Evolutionary conservation across 2,329 filamentous ascomycete species (phyloP).

Genomic region (Cladophialophora exuberans): DNA sequence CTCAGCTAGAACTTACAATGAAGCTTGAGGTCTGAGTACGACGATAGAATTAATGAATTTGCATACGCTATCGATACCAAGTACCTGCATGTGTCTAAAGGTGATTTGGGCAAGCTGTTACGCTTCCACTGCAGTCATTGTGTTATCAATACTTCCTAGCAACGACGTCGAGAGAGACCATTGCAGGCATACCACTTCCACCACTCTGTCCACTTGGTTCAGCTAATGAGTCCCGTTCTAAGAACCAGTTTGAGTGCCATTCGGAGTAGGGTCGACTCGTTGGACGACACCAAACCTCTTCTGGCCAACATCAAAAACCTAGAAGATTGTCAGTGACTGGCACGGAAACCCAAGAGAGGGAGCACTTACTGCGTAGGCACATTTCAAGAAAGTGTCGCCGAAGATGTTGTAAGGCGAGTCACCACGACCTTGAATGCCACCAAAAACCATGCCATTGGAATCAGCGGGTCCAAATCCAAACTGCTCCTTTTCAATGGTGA

Average conservation of each 20-base stretch:
- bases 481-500: conserved; percentile 66
- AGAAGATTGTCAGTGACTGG: conserved; percentile 11
- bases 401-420: conserved; percentile 63
- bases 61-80: too few relatives aligned
- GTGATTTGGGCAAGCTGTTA: too few relatives aligned
- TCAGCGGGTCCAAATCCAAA: conserved; percentile 55
- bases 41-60: too few relatives aligned
- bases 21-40: too few relatives aligned
- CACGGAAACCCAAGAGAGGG: conserved; percentile 1
- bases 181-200: neutral
- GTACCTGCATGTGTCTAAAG: too few relatives aligned
- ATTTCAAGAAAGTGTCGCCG: conserved; percentile 67
- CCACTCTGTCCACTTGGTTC: neutral
- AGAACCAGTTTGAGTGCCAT: conserved; percentile 8
- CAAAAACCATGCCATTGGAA: conserved; percentile 61
- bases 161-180: too few relatives aligned
- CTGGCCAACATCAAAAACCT: conserved; percentile 67
- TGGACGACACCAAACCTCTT: conserved; percentile 63
- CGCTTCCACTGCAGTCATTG: too few relatives aligned
- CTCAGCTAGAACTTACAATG: too few relatives aligned
- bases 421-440: conserved; percentile 67
- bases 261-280: conserved; percentile 45
- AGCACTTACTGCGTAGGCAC: conserved; percentile 62
- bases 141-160: too few relatives aligned
- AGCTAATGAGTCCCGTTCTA: conserved; percentile 15